phyloP scores from a whole-genome alignment of 2,329 filamentous ascomycete genomes.

The Arthrobotrys pseudoclavata region DNA sequence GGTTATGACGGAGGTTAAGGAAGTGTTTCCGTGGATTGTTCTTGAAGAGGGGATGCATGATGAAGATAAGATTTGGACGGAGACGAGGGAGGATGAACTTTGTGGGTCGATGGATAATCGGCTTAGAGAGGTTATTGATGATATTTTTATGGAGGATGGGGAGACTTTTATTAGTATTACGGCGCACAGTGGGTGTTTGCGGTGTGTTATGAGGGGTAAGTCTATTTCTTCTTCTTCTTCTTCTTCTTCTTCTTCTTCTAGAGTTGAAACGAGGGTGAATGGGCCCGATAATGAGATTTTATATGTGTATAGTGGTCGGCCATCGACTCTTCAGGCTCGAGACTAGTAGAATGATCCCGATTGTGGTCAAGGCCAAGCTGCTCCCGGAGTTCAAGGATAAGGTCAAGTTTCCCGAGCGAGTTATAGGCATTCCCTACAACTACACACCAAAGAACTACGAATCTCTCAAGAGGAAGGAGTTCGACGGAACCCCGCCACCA shows the following conservation, averaged over 20 bases:
- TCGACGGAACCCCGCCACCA: conserved; percentile 21
- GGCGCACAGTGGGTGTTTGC: conserved; percentile 70
- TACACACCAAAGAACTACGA: conserved; percentile 20
- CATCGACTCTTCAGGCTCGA: conserved; percentile 74
- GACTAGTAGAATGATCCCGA: conserved; percentile 78
- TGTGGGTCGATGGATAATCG: conserved; percentile 69
- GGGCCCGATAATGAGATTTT: conserved; percentile 2
- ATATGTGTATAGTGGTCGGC: conserved; percentile 68
- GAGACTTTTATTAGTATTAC: conserved; percentile 74
- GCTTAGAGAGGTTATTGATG: conserved; percentile 71
- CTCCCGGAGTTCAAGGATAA: conserved; percentile 45
- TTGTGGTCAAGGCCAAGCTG: conserved; percentile 72
- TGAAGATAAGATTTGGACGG: conserved; percentile 71
- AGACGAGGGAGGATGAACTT: conserved; percentile 68
- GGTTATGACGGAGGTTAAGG: conserved; percentile 68
- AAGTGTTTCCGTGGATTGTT: conserved; percentile 70
- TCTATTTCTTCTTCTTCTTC: neutral
- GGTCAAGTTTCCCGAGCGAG: conserved; percentile 19
- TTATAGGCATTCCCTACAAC: conserved; percentile 36
- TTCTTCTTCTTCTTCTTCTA: neutral
- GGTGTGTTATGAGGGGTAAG: conserved; percentile 60
- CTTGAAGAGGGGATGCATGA: conserved; percentile 76
- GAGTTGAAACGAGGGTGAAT: too few species aligned
- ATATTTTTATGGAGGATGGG: conserved; percentile 71
- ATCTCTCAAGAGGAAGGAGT: conserved; percentile 40